Evolutionary conservation across 805 yeast genomes (phyloP), one percentile per base, ranked within the genome.

Genomic region (Candida berthetii): DNA sequence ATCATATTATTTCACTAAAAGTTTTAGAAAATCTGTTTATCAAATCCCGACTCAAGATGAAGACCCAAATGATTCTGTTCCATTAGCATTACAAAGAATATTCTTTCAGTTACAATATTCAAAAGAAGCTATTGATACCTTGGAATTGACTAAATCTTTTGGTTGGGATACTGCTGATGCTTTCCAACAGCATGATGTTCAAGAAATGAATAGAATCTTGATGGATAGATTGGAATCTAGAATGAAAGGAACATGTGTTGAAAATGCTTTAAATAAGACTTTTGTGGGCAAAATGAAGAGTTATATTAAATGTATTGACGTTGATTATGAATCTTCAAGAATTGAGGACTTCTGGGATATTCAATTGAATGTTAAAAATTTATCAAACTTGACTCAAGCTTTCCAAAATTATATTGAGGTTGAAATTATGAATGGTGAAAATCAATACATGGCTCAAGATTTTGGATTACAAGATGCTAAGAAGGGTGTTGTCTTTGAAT

Each of bases 151-250:
- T 0, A 77, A 79, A 44, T 82, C 97, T 0, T 93, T 93, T 70
- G 99, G 99, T 8, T 93, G 99, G 99, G 96, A 89, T 58, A 75
- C 86, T 9, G 82, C 83, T 6, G 99, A 93, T 51, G 96, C 97
- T 0, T 93, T 93, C 62, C 86, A 95, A 2, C 99, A 93, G 64
- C 98, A 93, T 63, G 99, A 93, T 60, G 97, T 93, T 14, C 99
- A 93, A 60, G 99, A 93, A 61, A 71, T 93, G 58, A 89, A 90
- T 59, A 80, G 99, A 52, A 89, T 93, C 31, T 71, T 93, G 56
- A 91, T 93, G 97, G 99, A 93, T 61, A 79, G 83, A 49, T 71
- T 93, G 35, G 99, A 93, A 60, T 71, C 80, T 3, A 85, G 86
- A 40, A 89, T 93, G 97, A 88, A 88, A 54, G 90, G 89, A 6